Evolutionary conservation across 78 protist species (phyloP).

Genomic region (slime mould (Dictyostelium discoideum)): DNA sequence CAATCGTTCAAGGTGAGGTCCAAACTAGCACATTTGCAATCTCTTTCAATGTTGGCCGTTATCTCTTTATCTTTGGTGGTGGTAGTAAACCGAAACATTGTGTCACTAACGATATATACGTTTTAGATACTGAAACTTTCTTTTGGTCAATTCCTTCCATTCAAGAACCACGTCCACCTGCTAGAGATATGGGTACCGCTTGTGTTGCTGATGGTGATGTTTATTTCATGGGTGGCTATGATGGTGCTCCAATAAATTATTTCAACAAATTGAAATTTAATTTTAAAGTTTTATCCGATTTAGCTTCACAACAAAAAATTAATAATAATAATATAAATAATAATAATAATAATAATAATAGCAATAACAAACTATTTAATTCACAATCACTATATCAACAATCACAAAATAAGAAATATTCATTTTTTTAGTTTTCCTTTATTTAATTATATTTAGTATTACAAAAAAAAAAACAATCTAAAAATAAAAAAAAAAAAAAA

Average conservation of each 20-base stretch:
- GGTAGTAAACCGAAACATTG: conserved; percentile 68
- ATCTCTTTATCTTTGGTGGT: conserved; percentile 80
- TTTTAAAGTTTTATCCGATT: conserved; percentile 36
- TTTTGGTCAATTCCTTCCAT: conserved; percentile 44
- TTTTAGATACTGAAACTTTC: conserved; percentile 58
- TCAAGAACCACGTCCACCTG: conserved; percentile 61
- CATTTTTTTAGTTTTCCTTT: not conserved
- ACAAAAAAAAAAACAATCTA: not conserved
- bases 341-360: too few species aligned
- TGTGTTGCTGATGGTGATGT: conserved; percentile 77
- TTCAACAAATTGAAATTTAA: conserved; percentile 57
- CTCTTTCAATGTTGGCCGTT: conserved; percentile 62
- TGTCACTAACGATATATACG: conserved; percentile 74
- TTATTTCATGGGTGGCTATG: conserved; percentile 77
- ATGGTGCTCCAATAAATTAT: conserved; percentile 73
- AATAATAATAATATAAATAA: too few species aligned
- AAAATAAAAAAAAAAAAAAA: not conserved
- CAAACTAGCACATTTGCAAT: conserved; percentile 83
- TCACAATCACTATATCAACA: not conserved
- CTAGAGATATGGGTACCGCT: conserved; percentile 82
- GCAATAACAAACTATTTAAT: not conserved
- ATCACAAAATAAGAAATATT: not conserved
- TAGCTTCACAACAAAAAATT: conserved; percentile 4
- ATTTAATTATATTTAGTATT: not conserved
- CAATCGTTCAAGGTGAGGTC: conserved; percentile 56